These are phyloP conservation scores for Candida easanensis DNA, from an alignment of 805 yeast genomes.

Conservation along the genomic window DNA sequence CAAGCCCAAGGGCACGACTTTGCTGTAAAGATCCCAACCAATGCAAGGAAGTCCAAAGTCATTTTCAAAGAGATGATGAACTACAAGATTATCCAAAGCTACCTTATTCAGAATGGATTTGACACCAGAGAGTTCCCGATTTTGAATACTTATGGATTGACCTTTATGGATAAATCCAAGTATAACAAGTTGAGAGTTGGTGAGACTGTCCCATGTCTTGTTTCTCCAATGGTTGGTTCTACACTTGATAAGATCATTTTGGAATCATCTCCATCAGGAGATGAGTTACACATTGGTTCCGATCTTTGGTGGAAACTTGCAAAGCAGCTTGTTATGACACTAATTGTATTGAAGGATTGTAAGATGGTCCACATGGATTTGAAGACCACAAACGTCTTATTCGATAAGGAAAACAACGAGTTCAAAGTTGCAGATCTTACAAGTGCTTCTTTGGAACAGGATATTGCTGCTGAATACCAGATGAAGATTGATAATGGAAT, in stretches of 20 bases:
- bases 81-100: slow-evolving; percentile 16
- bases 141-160: slow-evolving; percentile 19
- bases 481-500: slow-evolving; percentile 25
- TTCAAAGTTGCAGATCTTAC: slow-evolving; percentile 50
- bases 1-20: neutral
- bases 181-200: slow-evolving; percentile 11
- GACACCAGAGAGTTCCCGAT: slow-evolving; percentile 14
- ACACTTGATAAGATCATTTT: slow-evolving; percentile 29
- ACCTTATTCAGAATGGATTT: slow-evolving; percentile 7
- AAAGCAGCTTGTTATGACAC: slow-evolving; percentile 25
- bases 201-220: slow-evolving; percentile 21
- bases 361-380: slow-evolving; percentile 45
- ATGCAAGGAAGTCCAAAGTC: slow-evolving; percentile 9
- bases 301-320: slow-evolving; percentile 34
- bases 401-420: slow-evolving; percentile 18
- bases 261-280: neutral
- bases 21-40: slow-evolving; percentile 24
- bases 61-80: slow-evolving; percentile 23
- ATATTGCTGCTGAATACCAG: slow-evolving; percentile 15
- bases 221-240: slow-evolving; percentile 9
- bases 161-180: slow-evolving; percentile 14
- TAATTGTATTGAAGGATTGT: slow-evolving; percentile 27
- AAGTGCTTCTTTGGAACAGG: slow-evolving; percentile 31
- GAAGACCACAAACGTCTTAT: slow-evolving; percentile 44
- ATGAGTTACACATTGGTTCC: slow-evolving; percentile 19